Conservation (phyloP, 164 flowering plant species). For the Platanus orientalis region DNA sequence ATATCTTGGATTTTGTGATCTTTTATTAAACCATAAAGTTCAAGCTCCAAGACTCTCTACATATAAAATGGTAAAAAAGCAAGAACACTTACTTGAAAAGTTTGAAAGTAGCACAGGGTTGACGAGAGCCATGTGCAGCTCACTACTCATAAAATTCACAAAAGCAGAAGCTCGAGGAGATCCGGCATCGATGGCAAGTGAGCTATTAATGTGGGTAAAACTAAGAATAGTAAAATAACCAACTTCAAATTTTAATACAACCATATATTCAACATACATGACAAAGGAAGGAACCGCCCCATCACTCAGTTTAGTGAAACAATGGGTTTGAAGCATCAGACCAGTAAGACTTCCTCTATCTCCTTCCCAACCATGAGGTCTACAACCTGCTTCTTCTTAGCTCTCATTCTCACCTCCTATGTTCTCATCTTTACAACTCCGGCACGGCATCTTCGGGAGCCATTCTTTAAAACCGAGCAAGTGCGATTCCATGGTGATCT, state of each 20-base stretch:
- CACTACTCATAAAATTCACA: too few species aligned
- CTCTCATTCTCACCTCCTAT: constrained; percentile 20
- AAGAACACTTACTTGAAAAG: too few species aligned
- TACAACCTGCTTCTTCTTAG: constrained; percentile 15
- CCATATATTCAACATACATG: background rate
- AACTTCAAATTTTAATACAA: background rate
- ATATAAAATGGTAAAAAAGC: too few species aligned
- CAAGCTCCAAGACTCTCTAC: too few species aligned
- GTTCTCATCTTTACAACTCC: constrained; percentile 23
- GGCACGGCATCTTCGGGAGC: constrained; percentile 6
- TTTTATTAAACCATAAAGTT: too few species aligned
- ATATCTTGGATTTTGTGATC: too few species aligned
- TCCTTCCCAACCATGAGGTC: constrained; percentile 11
- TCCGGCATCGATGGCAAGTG: background rate
- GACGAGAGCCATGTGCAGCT: too few species aligned
- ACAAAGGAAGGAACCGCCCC: constrained; percentile 5
- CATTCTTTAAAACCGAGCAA: constrained; percentile 4
- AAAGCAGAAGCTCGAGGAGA: background rate
- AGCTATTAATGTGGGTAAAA: background rate
- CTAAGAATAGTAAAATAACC: background rate
- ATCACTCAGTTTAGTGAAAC: background rate
- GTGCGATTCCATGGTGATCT: constrained; percentile 36
- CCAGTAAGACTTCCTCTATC: constrained; percentile 17
- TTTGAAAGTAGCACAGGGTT: too few species aligned
- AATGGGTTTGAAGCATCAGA: constrained; percentile 29